Percentiles rank a stretch among this genome's conserved stretches.
Evolutionary conservation across 345 rosid species (phyloP).

Genomic region (Brassica nigra): DNA sequence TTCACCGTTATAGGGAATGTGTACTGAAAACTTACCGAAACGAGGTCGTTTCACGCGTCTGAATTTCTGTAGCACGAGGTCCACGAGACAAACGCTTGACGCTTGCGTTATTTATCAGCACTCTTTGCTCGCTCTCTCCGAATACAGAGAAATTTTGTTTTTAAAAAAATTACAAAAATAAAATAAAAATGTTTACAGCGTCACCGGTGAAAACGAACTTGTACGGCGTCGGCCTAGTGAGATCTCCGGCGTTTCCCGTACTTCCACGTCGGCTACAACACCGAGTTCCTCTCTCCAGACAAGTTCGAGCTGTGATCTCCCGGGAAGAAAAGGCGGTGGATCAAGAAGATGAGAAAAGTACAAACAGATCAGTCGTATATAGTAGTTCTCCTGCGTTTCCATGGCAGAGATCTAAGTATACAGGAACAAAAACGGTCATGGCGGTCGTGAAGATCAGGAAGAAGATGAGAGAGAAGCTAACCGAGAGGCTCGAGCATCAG

Average conservation of each 20-base stretch:
- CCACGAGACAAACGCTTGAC: constrained; percentile 28
- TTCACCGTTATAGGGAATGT: not conserved
- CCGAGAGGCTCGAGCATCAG: constrained; percentile 69
- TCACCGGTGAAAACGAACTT: constrained; percentile 50
- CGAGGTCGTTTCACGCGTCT: not conserved
- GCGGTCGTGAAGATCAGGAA: constrained; percentile 75
- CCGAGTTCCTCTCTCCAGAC: constrained; percentile 9
- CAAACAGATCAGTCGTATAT: constrained; percentile 20
- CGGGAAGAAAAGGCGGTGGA: constrained; percentile 61
- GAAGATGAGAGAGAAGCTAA: constrained; percentile 77
- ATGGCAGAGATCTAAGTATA: constrained; percentile 43
- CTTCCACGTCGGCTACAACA: constrained; percentile 15
- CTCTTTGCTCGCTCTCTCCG: not conserved
- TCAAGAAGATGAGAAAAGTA: constrained; percentile 42
- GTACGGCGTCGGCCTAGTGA: constrained; percentile 40
- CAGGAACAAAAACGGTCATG: constrained; percentile 42
- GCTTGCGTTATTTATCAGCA: constrained; percentile 21
- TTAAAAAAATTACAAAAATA: not conserved
- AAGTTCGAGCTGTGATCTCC: constrained; percentile 60
- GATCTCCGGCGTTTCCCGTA: constrained; percentile 34
- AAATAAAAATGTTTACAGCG: constrained; percentile 44
- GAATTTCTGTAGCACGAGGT: constrained; percentile 29
- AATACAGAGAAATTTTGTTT: not conserved
- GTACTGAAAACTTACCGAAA: constrained; percentile 1
- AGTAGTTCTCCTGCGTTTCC: constrained; percentile 16